A percentile compares a stretch with the other conserved stretches of the same genome.
phyloP scores from a whole-genome alignment of 257 asterid genomes.

The Primulina eburnea region DNA sequence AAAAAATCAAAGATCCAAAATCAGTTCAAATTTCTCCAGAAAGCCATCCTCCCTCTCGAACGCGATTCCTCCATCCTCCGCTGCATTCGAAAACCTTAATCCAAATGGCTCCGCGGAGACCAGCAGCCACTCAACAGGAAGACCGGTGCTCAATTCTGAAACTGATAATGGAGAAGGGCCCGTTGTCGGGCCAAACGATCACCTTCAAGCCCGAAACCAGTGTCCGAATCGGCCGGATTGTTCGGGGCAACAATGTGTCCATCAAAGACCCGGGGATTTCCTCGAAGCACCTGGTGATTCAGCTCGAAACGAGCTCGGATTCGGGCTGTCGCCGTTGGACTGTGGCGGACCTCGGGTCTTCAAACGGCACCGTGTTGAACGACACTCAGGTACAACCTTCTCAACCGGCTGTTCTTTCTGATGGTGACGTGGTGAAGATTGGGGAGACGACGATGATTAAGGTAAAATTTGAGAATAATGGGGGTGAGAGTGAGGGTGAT shows the following conservation, averaged over 20 bases:
- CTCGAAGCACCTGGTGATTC: conserved; percentile 57
- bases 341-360: conserved; percentile 60
- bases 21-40: too few species aligned
- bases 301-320: conserved; percentile 24
- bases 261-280: conserved; percentile 78
- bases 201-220: conserved; percentile 39
- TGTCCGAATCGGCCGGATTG: conserved; percentile 59
- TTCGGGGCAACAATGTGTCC: conserved; percentile 58
- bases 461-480: conserved; percentile 32
- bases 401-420: conserved; percentile 33
- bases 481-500: conserved; percentile 14
- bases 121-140: conserved; percentile 24
- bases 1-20: too few species aligned
- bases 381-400: conserved; percentile 33
- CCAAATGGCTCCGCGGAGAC: conserved; percentile 33
- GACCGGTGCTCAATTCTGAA: conserved; percentile 37
- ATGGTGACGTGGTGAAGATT: conserved; percentile 49
- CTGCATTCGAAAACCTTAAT: too few species aligned
- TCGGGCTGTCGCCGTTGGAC: conserved; percentile 39
- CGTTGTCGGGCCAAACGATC: conserved; percentile 45
- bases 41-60: too few species aligned
- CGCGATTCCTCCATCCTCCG: too few species aligned
- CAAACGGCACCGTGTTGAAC: conserved; percentile 71
- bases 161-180: conserved; percentile 58
- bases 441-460: conserved; percentile 67